Base-by-base conservation (phyloP, 192 early-diverging fungal species). In the Coemansia sp. region DNA sequence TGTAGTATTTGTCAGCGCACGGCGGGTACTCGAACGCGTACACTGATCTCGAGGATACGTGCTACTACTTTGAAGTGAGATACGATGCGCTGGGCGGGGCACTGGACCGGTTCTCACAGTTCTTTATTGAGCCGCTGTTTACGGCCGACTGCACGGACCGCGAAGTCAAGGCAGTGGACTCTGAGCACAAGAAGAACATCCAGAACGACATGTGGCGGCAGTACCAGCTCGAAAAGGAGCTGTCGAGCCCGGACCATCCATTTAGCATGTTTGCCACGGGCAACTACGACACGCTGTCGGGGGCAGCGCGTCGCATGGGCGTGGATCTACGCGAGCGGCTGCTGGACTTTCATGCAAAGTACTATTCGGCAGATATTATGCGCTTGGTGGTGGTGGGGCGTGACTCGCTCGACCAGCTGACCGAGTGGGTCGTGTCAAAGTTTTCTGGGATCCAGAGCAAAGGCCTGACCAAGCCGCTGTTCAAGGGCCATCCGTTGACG, bases 281-380 rank as follows among this genome's bases (percentile, higher is more conserved):
- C 12, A 95, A 89, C 70, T 68, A 92, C 60, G 87, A 93, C 49
- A 97, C 95, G 1, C 81, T 99, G 12, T 55, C 63, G 12, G 73
- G 73, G 5, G 66, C 73, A 0, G 73, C 79, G 11, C 77, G 83
- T 47, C 85, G 89, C 23, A 76, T 84, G 24, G 92, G 92, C 5
- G 74, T 95, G 36, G 88, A 98, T 68, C 85, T 95, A 58, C 84
- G 97, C 18, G 83, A 88, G 18, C 84, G 89, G 54, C 80, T 97
- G 46, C 66, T 99, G 38, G 88, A 94, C 49, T 97, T 97, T 56
- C 90, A 99, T 64, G 82, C 83, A 11, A 83, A 84, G 58, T 93
- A 93, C 73, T 99, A 99, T 72, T 94, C 92, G 25, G 88, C 94
- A 11, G 96, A 97, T 66, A 91, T 99, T 24, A 97, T 97, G 95